Evolutionary conservation across 345 rosid species (phyloP), one percentile per base, ranked within the genome.

Genomic region (Hypericum androsaemum): DNA sequence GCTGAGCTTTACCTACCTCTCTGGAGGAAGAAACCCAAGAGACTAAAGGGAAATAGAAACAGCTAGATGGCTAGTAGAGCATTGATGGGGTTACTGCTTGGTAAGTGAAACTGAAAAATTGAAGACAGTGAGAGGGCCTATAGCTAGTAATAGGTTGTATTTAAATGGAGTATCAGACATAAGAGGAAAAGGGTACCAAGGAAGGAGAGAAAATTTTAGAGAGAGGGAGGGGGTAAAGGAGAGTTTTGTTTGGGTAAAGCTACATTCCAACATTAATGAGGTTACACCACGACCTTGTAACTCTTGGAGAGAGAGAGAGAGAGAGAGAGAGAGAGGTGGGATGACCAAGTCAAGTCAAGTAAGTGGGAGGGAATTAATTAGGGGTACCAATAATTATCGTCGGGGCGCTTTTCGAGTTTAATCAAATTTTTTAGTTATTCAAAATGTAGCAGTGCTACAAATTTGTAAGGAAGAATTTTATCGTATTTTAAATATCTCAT

Each of bases 231-330:
- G 48, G 39, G 39, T 39, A 53, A 53, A 59, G 52, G 45, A 61
- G 40, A 65, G 53, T 64, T 60, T 46, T 14, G 12, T 14, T 14
- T 14, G 46, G 59, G 65, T 45, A 76, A 65, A 53, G 80, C 69
- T 52, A 52, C 65, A 43, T 51, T 62, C 59, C 62, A 22, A 62
- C 53, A 64, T 66, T 64, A 57, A 66, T 53, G 72, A 57, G 45
- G 9, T 41, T 22, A 54, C 48, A 42, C 53, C 47, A 37, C 32
- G 22, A 5, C 44, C 44, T 50, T 13, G 6, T 5, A 37, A 43
- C 32, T 22, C 32, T 22, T 22, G 32, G 43, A 36, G 64, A 46
- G 7, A 53, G 68, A 52, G 60, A 58, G 59, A 54, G 68, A 45
- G 50, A 45, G 50, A 56, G 51, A 48, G 43, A 8, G 53, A 49